Conservation (phyloP, 805 yeast species). For the Ogataea trehalophila region DNA sequence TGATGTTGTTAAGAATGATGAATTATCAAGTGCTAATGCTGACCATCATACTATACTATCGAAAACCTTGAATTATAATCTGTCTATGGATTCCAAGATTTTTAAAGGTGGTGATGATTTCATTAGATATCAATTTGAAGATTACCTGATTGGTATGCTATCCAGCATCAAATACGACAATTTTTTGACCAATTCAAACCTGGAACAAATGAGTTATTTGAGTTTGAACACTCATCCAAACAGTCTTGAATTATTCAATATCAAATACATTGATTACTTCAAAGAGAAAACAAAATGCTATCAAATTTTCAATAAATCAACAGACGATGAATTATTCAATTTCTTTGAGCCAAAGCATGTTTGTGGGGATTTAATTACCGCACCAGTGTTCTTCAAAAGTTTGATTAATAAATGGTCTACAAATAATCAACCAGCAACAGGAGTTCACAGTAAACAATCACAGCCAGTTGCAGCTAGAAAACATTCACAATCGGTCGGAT, state of each 20-base stretch:
- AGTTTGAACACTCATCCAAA: conserved; percentile 18
- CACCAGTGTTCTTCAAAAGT: conserved; percentile 8
- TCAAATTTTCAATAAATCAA: conserved; percentile 45
- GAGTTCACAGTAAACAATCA: neutral
- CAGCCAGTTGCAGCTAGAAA: neutral
- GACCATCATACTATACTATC: conserved; percentile 29
- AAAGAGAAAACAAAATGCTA: conserved; percentile 45
- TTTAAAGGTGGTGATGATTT: conserved; percentile 81
- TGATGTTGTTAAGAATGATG: conserved; percentile 40
- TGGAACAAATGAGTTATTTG: conserved; percentile 15
- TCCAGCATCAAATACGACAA: conserved; percentile 66
- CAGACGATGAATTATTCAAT: conserved; percentile 65
- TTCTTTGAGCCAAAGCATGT: conserved; percentile 32
- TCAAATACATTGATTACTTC: conserved; percentile 48
- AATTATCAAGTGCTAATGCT: conserved; percentile 6
- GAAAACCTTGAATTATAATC: conserved; percentile 28
- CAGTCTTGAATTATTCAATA: conserved; percentile 22
- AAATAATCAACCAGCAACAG: neutral
- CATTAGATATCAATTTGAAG: conserved; percentile 84
- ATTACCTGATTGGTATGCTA: conserved; percentile 73
- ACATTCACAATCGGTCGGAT: neutral
- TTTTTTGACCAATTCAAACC: conserved; percentile 39
- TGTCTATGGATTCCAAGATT: conserved; percentile 34
- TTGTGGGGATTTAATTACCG: conserved; percentile 7
- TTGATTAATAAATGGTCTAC: conserved; percentile 3